phyloP scores from a whole-genome alignment of 2,329 filamentous ascomycete species.

The Fusarium sp. region DNA sequence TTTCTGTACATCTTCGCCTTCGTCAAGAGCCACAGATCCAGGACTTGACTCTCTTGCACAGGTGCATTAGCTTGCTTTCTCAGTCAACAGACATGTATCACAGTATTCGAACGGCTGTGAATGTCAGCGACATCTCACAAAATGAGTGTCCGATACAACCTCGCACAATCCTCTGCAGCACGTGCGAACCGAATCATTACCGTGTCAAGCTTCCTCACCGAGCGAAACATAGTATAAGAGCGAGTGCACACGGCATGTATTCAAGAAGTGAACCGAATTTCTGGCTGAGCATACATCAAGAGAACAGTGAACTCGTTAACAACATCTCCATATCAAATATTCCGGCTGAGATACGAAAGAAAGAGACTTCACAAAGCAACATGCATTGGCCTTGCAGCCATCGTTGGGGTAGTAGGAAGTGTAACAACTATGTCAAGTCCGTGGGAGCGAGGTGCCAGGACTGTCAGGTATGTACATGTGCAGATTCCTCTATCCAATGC shows the following conservation, averaged over 20 bases:
- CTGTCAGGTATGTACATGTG: slow-evolving; percentile 33
- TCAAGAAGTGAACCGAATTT: background rate
- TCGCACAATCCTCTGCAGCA: slow-evolving; percentile 25
- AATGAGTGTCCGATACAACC: slow-evolving; percentile 19
- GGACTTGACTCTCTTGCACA: background rate
- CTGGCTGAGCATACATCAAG: slow-evolving; percentile 7
- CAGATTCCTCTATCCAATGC: background rate
- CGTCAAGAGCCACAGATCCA: background rate
- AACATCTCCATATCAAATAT: background rate
- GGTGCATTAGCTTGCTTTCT: background rate
- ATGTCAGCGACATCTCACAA: slow-evolving; percentile 27
- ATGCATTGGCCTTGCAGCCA: slow-evolving; percentile 42
- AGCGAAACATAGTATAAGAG: slow-evolving; percentile 33
- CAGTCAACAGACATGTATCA: slow-evolving; percentile 27
- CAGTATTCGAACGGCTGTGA: slow-evolving; percentile 19
- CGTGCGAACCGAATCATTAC: slow-evolving; percentile 32
- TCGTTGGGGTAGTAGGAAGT: slow-evolving; percentile 35
- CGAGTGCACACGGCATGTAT: slow-evolving; percentile 8
- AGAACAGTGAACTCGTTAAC: slow-evolving; percentile 3
- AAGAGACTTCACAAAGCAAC: background rate
- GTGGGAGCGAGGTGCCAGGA: slow-evolving; percentile 33
- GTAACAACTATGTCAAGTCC: slow-evolving; percentile 32
- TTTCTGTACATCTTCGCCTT: background rate
- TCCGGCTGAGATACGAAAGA: background rate
- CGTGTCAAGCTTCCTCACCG: slow-evolving; percentile 1